These are phyloP conservation scores for Vachellia collinsii DNA, from an alignment of 306 rosid species.

Conservation along the genomic window DNA sequence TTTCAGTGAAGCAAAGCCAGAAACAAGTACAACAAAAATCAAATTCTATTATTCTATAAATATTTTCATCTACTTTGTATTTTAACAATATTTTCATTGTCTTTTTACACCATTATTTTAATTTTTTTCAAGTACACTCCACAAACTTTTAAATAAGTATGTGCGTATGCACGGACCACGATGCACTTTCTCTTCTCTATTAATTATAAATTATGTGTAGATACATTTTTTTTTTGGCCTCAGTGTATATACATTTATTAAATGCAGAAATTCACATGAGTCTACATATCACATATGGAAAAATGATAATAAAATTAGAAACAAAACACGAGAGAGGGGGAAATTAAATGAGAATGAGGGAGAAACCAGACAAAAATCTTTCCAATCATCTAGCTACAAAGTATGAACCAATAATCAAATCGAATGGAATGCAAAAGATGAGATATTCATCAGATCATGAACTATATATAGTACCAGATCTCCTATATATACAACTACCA, in stretches of 20 bases:
- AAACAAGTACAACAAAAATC: not conserved
- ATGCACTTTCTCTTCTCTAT: not conserved
- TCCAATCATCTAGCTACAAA: not conserved
- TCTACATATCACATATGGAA: not conserved
- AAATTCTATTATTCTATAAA: not conserved
- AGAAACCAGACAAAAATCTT: not conserved
- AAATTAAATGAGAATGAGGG: not conserved
- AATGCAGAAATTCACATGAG: not conserved
- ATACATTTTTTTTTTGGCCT: too few relatives aligned
- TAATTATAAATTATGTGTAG: not conserved
- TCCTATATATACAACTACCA: constrained; percentile 18
- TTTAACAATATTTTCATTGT: not conserved
- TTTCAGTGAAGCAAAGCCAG: not conserved
- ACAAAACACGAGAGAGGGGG: not conserved
- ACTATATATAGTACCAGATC: constrained; percentile 36
- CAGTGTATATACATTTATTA: too few relatives aligned
- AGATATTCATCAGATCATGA: constrained; percentile 34
- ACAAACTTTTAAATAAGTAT: not conserved
- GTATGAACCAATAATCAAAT: not conserved
- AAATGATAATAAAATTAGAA: not conserved
- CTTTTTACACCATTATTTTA: not conserved
- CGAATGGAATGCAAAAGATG: not conserved
- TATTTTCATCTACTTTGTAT: not conserved
- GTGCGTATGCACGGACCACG: not conserved
- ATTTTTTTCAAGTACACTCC: not conserved